These are phyloP conservation scores for Cladosporium sphaerospermum DNA, from an alignment of 2,329 filamentous ascomycete species.

Conservation along the genomic window DNA sequence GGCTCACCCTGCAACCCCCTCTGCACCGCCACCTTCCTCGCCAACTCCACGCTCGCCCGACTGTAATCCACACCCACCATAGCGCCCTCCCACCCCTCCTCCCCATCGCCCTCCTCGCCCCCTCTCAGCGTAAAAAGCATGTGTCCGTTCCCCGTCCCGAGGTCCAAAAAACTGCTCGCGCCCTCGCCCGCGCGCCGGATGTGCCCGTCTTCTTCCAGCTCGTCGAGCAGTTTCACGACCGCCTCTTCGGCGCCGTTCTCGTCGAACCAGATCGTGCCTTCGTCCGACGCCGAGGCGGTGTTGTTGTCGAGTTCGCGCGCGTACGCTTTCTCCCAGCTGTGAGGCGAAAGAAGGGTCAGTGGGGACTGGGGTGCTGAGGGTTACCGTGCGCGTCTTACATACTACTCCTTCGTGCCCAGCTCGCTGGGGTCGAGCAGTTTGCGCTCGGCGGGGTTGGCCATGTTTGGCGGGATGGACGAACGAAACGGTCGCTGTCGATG, in stretches of 20 bases:
- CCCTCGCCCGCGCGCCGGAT: conserved; percentile 33
- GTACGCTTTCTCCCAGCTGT: conserved; percentile 59
- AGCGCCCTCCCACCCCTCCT: conserved; percentile 53
- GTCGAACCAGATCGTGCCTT: conserved; percentile 93
- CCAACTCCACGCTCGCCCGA: conserved; percentile 65
- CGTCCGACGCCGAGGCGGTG: conserved; percentile 64
- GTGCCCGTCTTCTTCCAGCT: conserved; percentile 47
- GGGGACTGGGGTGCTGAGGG: background rate
- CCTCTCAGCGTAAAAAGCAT: conserved; percentile 76
- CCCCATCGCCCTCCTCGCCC: conserved; percentile 37
- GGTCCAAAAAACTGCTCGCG: conserved; percentile 65
- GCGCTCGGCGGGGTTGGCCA: conserved; percentile 2
- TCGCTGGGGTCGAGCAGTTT: conserved; percentile 61
- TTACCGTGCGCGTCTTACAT: conserved; percentile 32
- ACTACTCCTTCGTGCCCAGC: conserved; percentile 91
- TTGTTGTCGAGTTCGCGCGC: conserved; percentile 65
- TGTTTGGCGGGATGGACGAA: background rate
- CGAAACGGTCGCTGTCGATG: no score
- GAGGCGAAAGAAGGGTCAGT: background rate
- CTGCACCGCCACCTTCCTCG: conserved; percentile 50
- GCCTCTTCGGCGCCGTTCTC: conserved; percentile 83
- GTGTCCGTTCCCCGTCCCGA: conserved; percentile 91
- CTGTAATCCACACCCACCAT: conserved; percentile 91
- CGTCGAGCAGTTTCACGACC: conserved; percentile 57
- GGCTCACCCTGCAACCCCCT: conserved; percentile 3